Conservation (phyloP, 352 stramenopile genomes). For the Pythium inflatum region DNA sequence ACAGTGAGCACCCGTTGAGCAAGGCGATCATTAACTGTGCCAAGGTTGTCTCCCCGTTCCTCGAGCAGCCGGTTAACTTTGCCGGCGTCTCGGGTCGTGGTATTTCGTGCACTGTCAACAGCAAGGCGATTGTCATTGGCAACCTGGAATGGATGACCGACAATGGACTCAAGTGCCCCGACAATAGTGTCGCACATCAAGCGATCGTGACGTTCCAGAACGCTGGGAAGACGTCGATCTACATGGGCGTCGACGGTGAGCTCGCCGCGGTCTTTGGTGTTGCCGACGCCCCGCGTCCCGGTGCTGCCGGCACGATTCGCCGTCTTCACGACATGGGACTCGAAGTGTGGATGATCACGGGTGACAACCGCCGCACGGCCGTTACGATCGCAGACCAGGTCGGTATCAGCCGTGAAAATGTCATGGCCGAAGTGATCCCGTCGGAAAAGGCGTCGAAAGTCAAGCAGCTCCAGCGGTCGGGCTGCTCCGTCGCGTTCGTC, state of each 20-base stretch:
- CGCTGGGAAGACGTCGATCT: slow-evolving; percentile 94
- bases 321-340: slow-evolving; percentile 92
- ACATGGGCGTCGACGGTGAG: slow-evolving; percentile 90
- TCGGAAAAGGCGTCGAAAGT: slow-evolving; percentile 94
- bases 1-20: slow-evolving; percentile 95
- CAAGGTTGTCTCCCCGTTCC: slow-evolving; percentile 76
- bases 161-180: slow-evolving; percentile 69
- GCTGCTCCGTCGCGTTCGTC: slow-evolving; percentile 95
- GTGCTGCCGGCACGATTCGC: slow-evolving; percentile 90
- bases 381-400: slow-evolving; percentile 92
- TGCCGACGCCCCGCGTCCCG: slow-evolving; percentile 87
- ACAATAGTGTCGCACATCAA: slow-evolving; percentile 76
- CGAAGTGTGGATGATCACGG: slow-evolving; percentile 99
- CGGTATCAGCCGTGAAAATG: slow-evolving; percentile 90
- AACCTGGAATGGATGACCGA: slow-evolving; percentile 92
- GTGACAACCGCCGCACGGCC: slow-evolving; percentile 96
- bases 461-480: slow-evolving; percentile 88
- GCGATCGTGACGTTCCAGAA: slow-evolving; percentile 83
- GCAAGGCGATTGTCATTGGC: slow-evolving; percentile 88
- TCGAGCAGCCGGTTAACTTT: slow-evolving; percentile 83
- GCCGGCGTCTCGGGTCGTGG: slow-evolving; percentile 87
- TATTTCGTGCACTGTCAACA: slow-evolving; percentile 76
- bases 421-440: slow-evolving; percentile 97
- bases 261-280: slow-evolving; percentile 84
- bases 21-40: slow-evolving; percentile 93